Conservation (phyloP, 768 basidiomycete genomes). For the Roridomyces roridus region DNA sequence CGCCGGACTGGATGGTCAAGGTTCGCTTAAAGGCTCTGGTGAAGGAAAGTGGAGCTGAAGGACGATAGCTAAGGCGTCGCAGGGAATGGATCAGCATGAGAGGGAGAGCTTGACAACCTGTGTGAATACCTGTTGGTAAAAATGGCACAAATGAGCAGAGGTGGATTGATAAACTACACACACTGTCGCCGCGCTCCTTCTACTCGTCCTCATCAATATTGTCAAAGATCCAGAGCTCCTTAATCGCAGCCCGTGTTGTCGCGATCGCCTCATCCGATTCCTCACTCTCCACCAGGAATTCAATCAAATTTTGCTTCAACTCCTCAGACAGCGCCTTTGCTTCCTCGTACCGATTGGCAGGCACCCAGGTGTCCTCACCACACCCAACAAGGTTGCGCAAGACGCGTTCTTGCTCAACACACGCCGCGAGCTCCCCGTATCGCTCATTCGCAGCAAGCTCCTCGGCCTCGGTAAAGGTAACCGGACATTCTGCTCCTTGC, state of each 20-base stretch:
- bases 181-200: no score
- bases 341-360: conserved; percentile 34
- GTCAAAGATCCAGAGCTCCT: conserved; percentile 43
- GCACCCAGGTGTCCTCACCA: conserved; percentile 38
- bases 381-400: conserved; percentile 26
- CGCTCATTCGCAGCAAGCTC: conserved; percentile 30
- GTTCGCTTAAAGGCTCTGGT: no score
- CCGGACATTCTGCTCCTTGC: conserved; percentile 35
- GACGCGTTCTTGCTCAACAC: conserved; percentile 23
- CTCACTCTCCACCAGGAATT: conserved; percentile 23
- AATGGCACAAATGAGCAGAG: no score
- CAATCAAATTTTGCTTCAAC: conserved; percentile 26
- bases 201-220: conserved; percentile 44
- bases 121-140: no score
- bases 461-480: conserved; percentile 36
- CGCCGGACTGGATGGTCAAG: no score
- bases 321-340: conserved; percentile 31
- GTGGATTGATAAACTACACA: no score
- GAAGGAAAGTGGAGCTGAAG: no score
- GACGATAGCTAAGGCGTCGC: no score
- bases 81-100: no score
- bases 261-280: conserved; percentile 32
- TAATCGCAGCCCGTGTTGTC: conserved; percentile 35
- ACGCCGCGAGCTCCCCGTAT: conserved; percentile 27
- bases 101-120: no score